Evolutionary conservation across 345 rosid species (phyloP).

Genomic region (Cardiospermum halicacabum): DNA sequence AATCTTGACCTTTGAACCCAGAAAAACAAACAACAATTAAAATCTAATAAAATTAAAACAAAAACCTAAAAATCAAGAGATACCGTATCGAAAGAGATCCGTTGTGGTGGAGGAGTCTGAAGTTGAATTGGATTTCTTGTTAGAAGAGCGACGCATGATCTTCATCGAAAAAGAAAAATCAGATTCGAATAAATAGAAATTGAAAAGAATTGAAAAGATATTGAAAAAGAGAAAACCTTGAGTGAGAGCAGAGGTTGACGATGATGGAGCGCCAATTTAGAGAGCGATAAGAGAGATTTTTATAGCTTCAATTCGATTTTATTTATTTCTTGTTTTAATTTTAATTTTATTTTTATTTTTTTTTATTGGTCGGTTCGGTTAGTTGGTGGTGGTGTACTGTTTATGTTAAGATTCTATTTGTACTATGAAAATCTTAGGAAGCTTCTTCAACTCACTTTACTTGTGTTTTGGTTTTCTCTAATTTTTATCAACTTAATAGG

Average conservation of each 20-base stretch:
- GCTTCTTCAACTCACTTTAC: background rate
- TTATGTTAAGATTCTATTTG: background rate
- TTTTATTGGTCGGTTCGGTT: background rate
- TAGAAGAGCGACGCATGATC: slow-evolving; percentile 87
- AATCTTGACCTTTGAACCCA: background rate
- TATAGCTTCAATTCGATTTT: background rate
- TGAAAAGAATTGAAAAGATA: background rate
- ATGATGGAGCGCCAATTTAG: slow-evolving; percentile 14
- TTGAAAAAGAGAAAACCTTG: background rate
- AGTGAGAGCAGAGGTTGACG: slow-evolving; percentile 1
- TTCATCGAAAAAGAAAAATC: background rate
- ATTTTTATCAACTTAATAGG: no score
- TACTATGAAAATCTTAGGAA: background rate
- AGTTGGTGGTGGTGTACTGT: background rate
- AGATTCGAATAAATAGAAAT: background rate
- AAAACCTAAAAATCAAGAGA: background rate
- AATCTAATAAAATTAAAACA: background rate
- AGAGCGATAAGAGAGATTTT: background rate
- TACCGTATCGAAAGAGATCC: slow-evolving; percentile 95
- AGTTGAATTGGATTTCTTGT: slow-evolving; percentile 70
- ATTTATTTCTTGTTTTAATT: background rate
- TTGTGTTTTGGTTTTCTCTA: no score
- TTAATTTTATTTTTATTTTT: background rate
- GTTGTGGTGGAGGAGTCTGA: slow-evolving; percentile 40
- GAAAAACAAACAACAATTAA: background rate